Evolutionary conservation across 1,284 basidiomycete genomes (phyloP).

Genomic region (Vanrija sp.): DNA sequence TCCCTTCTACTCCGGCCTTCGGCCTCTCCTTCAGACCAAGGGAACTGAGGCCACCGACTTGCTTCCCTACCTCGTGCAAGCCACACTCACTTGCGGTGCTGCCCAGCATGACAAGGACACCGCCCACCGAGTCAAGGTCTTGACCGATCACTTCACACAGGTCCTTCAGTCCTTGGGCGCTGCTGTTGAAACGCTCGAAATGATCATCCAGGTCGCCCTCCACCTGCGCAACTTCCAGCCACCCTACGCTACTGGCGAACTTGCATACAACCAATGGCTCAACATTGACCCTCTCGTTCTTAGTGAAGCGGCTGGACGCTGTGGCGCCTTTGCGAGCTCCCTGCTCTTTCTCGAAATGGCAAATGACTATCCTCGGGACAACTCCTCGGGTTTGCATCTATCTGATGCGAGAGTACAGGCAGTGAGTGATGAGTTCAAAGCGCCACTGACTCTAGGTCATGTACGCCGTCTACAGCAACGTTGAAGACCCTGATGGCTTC

Average conservation of each 20-base stretch:
- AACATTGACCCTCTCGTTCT: constrained; percentile 70
- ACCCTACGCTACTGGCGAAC: constrained; percentile 52
- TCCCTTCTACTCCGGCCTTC: constrained; percentile 66
- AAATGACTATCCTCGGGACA: constrained; percentile 50
- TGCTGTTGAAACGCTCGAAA: constrained; percentile 33
- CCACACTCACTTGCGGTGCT: constrained; percentile 54
- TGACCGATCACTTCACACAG: constrained; percentile 64
- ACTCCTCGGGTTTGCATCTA: constrained; percentile 19
- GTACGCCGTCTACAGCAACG: constrained; percentile 87
- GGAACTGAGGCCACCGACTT: constrained; percentile 59
- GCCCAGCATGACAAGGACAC: constrained; percentile 1
- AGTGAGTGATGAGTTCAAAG: constrained; percentile 15
- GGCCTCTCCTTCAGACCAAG: constrained; percentile 58
- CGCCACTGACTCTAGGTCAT: constrained; percentile 54
- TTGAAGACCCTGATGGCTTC: constrained; percentile 96
- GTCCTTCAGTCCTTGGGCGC: constrained; percentile 23
- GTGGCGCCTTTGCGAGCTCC: constrained; percentile 80
- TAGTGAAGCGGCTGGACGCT: constrained; percentile 67
- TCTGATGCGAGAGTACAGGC: constrained; percentile 25
- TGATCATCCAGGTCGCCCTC: constrained; percentile 73
- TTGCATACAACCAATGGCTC: constrained; percentile 78
- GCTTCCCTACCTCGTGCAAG: constrained; percentile 72
- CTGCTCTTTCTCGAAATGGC: constrained; percentile 85
- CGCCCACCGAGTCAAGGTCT: constrained; percentile 10
- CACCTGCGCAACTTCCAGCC: constrained; percentile 69